phyloP scores from a whole-genome alignment of 768 basidiomycete genomes.

The Suillus cothurnatus region DNA sequence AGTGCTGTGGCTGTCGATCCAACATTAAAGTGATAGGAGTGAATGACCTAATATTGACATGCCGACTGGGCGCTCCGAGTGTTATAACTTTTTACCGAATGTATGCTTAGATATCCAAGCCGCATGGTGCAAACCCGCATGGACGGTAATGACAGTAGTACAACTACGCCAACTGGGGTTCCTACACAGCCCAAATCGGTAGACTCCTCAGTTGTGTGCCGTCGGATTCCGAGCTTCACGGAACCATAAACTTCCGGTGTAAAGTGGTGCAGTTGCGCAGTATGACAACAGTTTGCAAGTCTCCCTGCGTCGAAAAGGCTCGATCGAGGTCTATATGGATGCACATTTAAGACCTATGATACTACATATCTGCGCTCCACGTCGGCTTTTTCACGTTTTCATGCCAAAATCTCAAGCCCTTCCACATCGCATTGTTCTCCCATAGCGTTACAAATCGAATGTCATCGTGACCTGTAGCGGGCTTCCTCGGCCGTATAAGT shows the following conservation, averaged over 20 bases:
- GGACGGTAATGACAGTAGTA: background rate
- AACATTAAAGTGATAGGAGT: background rate
- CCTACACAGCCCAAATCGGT: background rate
- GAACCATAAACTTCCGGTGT: too few relatives aligned
- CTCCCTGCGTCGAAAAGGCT: background rate
- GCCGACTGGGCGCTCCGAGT: background rate
- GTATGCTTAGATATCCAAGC: background rate
- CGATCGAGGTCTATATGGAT: background rate
- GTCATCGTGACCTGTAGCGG: background rate
- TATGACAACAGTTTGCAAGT: background rate
- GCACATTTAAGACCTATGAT: background rate
- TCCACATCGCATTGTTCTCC: constrained; percentile 2
- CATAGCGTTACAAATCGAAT: background rate
- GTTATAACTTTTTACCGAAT: background rate
- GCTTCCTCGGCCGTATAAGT: background rate
- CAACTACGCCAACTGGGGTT: background rate
- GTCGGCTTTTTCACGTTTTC: background rate
- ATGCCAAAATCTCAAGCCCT: constrained; percentile 2
- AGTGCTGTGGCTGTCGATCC: background rate
- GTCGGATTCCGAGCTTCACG: too few relatives aligned
- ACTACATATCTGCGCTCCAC: background rate
- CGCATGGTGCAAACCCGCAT: background rate
- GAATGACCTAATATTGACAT: background rate
- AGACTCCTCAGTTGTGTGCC: too few relatives aligned
- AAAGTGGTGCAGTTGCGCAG: background rate